Percentiles rank a stretch among this genome's conserved stretches.
Evolutionary conservation across 495 filamentous ascomycete genomes (phyloP).

Genomic region (Aspergillus indologenus): DNA sequence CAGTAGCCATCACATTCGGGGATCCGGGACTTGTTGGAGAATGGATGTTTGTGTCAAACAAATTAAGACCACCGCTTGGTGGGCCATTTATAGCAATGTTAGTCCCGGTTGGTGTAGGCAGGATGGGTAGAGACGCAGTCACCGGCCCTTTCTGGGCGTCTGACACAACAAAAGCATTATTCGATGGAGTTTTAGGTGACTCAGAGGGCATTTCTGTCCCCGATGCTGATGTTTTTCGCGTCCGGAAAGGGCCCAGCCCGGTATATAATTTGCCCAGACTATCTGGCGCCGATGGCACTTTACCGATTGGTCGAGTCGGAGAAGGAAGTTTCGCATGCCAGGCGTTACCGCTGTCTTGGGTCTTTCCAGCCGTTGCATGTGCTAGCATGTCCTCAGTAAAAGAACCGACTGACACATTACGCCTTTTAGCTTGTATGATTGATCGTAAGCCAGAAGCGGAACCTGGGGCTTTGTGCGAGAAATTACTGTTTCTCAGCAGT

Average conservation of each 20-base stretch:
- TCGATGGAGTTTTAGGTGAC: conserved; percentile 73
- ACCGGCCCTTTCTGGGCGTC: conserved; percentile 45
- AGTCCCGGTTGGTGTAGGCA: conserved; percentile 65
- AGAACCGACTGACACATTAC: conserved; percentile 35
- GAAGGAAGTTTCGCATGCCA: conserved; percentile 40
- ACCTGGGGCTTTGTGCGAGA: conserved; percentile 16
- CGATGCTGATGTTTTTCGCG: conserved; percentile 72
- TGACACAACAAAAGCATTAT: conserved; percentile 58
- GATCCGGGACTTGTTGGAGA: conserved; percentile 65
- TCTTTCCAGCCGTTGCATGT: conserved; percentile 36
- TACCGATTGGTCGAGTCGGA: conserved; percentile 46
- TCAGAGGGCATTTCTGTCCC: conserved; percentile 63
- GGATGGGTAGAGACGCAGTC: conserved; percentile 53
- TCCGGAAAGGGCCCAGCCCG: conserved; percentile 65
- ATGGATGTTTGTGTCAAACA: conserved; percentile 85
- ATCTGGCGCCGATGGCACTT: conserved; percentile 52
- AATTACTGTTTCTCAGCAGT: conserved; percentile 20
- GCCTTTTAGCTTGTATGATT: conserved; percentile 24
- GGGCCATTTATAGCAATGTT: conserved; percentile 54
- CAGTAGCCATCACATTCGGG: conserved; percentile 56
- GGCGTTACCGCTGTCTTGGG: conserved; percentile 37
- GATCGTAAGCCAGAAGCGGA: conserved; percentile 24
- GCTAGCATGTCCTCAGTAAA: conserved; percentile 26
- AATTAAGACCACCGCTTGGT: conserved; percentile 65
- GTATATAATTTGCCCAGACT: conserved; percentile 74